These are phyloP conservation scores for Nepenthes gracilis DNA, from an alignment of 148 eudicot genomes.

Conservation along the genomic window DNA sequence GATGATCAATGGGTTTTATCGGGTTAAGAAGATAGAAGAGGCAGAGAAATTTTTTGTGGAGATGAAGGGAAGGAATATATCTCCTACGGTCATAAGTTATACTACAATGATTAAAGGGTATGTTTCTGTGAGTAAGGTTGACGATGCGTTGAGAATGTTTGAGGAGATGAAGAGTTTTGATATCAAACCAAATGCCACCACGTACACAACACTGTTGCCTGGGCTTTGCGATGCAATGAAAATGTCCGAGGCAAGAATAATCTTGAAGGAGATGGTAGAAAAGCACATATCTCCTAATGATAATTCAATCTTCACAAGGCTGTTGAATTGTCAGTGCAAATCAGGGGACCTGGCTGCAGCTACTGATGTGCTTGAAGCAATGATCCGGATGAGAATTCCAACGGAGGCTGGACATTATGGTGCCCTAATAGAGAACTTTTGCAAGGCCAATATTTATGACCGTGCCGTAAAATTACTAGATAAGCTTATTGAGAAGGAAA, in stretches of 20 bases:
- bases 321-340: constrained; percentile 62
- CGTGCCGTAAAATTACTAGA: constrained; percentile 62
- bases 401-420: constrained; percentile 94
- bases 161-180: constrained; percentile 72
- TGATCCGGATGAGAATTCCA: constrained; percentile 60
- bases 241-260: constrained; percentile 46
- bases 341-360: constrained; percentile 77
- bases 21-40: constrained; percentile 64
- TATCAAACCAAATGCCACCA: constrained; percentile 58
- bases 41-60: constrained; percentile 77
- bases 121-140: constrained; percentile 49
- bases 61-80: constrained; percentile 79
- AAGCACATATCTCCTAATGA: constrained; percentile 49
- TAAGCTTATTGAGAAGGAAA: constrained; percentile 73
- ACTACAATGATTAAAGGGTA: constrained; percentile 92
- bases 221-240: constrained; percentile 84
- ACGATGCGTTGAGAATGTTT: constrained; percentile 68
- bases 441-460: constrained; percentile 58
- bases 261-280: constrained; percentile 74
- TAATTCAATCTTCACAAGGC: constrained; percentile 47
- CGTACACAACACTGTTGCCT: constrained; percentile 72
- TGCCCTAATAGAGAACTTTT: constrained; percentile 58
- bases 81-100: constrained; percentile 67
- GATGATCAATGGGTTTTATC: constrained; percentile 61
- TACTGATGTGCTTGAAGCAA: constrained; percentile 65